Percentiles rank a stretch among this genome's conserved stretches.
These are phyloP conservation scores for Spergularia bocconei DNA, from an alignment of 148 eudicot genomes.

Conservation along the genomic window DNA sequence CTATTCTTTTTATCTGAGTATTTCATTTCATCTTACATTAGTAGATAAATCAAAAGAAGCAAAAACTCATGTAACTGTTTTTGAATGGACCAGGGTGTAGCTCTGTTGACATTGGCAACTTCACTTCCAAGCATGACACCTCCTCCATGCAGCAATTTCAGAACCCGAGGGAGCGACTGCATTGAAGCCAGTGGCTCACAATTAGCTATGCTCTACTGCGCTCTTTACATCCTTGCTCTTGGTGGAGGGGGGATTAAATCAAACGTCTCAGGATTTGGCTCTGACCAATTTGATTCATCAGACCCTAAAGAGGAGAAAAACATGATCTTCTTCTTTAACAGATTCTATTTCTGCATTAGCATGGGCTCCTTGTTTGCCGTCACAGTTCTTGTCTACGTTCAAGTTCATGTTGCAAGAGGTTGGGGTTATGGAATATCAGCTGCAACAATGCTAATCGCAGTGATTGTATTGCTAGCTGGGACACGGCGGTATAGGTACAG, in stretches of 20 bases:
- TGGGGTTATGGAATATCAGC: conserved; percentile 96
- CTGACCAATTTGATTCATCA: conserved; percentile 79
- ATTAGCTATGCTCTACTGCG: conserved; percentile 67
- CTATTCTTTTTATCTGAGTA: not conserved
- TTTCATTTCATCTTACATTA: not conserved
- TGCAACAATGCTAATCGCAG: conserved; percentile 71
- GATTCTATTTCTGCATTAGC: conserved; percentile 88
- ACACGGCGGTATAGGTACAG: conserved; percentile 60
- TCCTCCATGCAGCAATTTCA: conserved; percentile 58
- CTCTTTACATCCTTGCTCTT: conserved; percentile 83
- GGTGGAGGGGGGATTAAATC: conserved; percentile 97
- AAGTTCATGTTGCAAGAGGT: conserved; percentile 85
- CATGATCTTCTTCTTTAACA: conserved; percentile 89
- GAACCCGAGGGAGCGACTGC: conserved; percentile 44
- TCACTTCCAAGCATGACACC: conserved; percentile 79
- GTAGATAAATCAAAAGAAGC: not conserved
- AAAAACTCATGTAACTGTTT: not conserved
- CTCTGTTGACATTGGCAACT: conserved; percentile 73
- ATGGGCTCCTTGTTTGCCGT: conserved; percentile 83
- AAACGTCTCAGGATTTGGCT: conserved; percentile 93
- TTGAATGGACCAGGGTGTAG: conserved; percentile 55
- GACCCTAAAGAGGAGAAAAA: conserved; percentile 80
- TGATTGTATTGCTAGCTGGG: conserved; percentile 59
- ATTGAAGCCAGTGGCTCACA: conserved; percentile 60
- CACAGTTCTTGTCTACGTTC: conserved; percentile 81